Evolutionary conservation across 257 asterid genomes (phyloP).

Genomic region (Fraxinus excelsior): DNA sequence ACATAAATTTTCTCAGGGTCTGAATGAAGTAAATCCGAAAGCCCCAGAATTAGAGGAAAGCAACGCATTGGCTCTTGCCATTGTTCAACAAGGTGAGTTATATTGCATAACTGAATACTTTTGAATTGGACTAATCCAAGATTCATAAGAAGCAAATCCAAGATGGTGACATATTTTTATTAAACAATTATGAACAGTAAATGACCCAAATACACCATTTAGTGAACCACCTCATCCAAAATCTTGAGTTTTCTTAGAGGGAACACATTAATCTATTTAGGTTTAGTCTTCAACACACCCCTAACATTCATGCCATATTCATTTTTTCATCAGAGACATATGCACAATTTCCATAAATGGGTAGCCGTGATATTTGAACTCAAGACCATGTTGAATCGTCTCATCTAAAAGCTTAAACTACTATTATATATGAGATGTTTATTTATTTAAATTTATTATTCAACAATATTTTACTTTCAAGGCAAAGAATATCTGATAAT

Average conservation of each 20-base stretch:
- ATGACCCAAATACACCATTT: background rate
- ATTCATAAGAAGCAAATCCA: background rate
- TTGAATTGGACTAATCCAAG: background rate
- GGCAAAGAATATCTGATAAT: background rate
- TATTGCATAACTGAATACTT: background rate
- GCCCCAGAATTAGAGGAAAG: slow-evolving; percentile 56
- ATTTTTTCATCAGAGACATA: background rate
- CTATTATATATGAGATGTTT: background rate
- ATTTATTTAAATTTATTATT: background rate
- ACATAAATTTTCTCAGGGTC: slow-evolving; percentile 43
- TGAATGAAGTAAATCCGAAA: slow-evolving; percentile 56
- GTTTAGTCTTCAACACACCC: background rate
- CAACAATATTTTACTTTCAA: background rate
- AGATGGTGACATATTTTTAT: background rate
- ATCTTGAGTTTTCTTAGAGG: background rate
- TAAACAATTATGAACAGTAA: background rate
- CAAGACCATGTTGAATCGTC: background rate
- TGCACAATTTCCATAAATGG: background rate
- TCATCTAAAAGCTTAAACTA: no score
- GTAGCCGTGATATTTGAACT: background rate
- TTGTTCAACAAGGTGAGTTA: slow-evolving; percentile 65
- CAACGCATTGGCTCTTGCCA: slow-evolving; percentile 84
- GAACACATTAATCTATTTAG: background rate
- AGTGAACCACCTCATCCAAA: background rate
- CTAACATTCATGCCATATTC: background rate